A percentile compares a stretch with the other conserved stretches of the same genome.
These are phyloP conservation scores for Pyracantha coccinea DNA, from an alignment of 331 rosid genomes.

Conservation along the genomic window DNA sequence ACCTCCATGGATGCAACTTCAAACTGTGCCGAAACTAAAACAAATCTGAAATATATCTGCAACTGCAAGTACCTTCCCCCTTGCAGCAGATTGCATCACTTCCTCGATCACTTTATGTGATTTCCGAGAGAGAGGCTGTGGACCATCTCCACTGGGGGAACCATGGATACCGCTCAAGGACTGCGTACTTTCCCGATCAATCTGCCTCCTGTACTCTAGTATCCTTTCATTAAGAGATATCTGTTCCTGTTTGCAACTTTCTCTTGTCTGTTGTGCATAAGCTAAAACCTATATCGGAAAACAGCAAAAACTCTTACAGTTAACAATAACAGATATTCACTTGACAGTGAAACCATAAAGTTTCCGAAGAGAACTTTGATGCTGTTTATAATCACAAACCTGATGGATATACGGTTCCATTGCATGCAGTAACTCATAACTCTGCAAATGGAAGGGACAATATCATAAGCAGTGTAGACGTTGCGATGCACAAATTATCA, in stretches of 20 bases:
- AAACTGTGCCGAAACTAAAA: not conserved
- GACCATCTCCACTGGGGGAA: slow-evolving; percentile 31
- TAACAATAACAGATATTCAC: not conserved
- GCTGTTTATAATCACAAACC: slow-evolving; percentile 27
- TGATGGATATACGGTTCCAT: slow-evolving; percentile 56
- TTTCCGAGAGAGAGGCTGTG: slow-evolving; percentile 39
- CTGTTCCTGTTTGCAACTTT: slow-evolving; percentile 45
- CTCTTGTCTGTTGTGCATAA: slow-evolving; percentile 52
- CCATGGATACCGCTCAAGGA: slow-evolving; percentile 30
- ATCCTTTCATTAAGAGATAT: slow-evolving; percentile 49
- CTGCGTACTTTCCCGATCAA: slow-evolving; percentile 40
- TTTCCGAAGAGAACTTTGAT: not conserved
- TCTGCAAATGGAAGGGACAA: slow-evolving; percentile 27
- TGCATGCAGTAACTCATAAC: slow-evolving; percentile 47
- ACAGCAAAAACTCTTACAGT: slow-evolving; percentile 9
- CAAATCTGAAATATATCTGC: not conserved
- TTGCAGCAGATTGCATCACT: slow-evolving; percentile 53
- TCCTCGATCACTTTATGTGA: slow-evolving; percentile 51
- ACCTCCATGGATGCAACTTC: slow-evolving; percentile 14
- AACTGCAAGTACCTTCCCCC: slow-evolving; percentile 46
- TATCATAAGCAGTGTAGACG: slow-evolving; percentile 5
- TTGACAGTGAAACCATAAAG: not conserved
- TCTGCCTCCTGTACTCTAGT: slow-evolving; percentile 48
- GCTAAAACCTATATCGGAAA: slow-evolving; percentile 44
- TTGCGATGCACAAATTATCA: not conserved